Base-by-base conservation (phyloP, 805 yeast genomes). In the Teunomyces tritomae region DNA sequence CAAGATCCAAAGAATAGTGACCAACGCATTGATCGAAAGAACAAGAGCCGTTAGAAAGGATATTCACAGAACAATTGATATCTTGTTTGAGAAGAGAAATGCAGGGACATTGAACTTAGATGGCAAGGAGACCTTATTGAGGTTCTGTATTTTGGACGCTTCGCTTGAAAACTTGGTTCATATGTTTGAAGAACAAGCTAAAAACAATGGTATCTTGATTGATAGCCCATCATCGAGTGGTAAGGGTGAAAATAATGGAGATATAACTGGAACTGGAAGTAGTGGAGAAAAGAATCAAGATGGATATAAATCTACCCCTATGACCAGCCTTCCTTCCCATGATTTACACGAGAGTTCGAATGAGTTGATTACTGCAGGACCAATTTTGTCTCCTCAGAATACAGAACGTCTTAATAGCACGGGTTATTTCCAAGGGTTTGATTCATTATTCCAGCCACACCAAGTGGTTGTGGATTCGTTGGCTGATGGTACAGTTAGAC, bases 401-500 rank as follows among this genome's bases (percentile, higher is more conserved):
- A 49, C 50, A 11, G 55, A 59, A 11, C 58, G 59, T 36, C 51
- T 55, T 11, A 49, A 46, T 26, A 49, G 47, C 29, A 52, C 46
- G 30, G 58, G 62, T 5, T 59, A 62, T 48, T 64, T 65, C 43
- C 52, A 53, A 28, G 45, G 49, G 6, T 43, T 49, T 28, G 67
- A 63, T 9, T 66, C 56, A 34, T 59, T 63, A 3, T 70, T 73
- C 43, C 71, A 72, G 45, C 91, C 91, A 4, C 92, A 85, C 66
- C 79, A 80, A 57, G 88, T 86, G 64, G 91, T 86, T 3, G 73
- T 81, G 11, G 91, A 85, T 49, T 76, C 84, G 1, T 75, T 78
- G 37, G 74, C 77, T 8, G 79, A 77, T 39, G 83, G 83, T 27
- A 64, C 63, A 37, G 69, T 67, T 45, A 71, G 76, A 6, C 81